Conservation (phyloP, 2,329 filamentous ascomycete species). For the Aspergillus bombycis region DNA sequence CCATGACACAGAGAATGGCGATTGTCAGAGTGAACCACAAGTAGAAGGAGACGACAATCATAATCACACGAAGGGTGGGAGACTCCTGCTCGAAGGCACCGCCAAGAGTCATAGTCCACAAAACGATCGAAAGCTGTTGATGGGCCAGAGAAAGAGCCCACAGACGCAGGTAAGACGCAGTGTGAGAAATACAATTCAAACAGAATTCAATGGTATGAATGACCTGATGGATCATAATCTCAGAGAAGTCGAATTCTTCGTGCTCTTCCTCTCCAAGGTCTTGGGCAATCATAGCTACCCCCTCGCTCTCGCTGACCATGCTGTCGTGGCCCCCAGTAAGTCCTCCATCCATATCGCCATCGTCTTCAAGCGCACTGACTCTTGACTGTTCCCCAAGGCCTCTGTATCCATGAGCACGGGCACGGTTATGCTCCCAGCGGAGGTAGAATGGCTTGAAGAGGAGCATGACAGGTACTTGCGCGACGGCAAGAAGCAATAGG, state of each 20-base stretch:
- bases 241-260: constrained; percentile 95
- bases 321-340: constrained; percentile 66
- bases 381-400: constrained; percentile 87
- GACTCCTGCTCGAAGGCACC: constrained; percentile 68
- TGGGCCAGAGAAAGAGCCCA: constrained; percentile 97
- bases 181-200: constrained; percentile 98
- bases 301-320: constrained; percentile 75
- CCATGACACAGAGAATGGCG: constrained; percentile 86
- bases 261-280: constrained; percentile 80
- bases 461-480: constrained; percentile 86
- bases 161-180: constrained; percentile 95
- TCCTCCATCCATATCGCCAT: constrained; percentile 71
- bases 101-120: constrained; percentile 94
- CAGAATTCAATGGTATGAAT: constrained; percentile 99
- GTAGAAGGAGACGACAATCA: constrained; percentile 80
- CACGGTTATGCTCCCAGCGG: constrained; percentile 87
- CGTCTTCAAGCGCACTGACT: constrained; percentile 87
- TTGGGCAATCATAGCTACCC: constrained; percentile 84
- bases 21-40: constrained; percentile 88
- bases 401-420: constrained; percentile 85
- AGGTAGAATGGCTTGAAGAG: constrained; percentile 97
- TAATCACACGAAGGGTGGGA: constrained; percentile 72
- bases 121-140: constrained; percentile 93
- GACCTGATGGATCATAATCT: constrained; percentile 98
- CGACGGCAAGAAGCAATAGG: constrained; percentile 78